Evolutionary conservation across 257 asterid genomes (phyloP).

Genomic region (Eustoma russellianum): DNA sequence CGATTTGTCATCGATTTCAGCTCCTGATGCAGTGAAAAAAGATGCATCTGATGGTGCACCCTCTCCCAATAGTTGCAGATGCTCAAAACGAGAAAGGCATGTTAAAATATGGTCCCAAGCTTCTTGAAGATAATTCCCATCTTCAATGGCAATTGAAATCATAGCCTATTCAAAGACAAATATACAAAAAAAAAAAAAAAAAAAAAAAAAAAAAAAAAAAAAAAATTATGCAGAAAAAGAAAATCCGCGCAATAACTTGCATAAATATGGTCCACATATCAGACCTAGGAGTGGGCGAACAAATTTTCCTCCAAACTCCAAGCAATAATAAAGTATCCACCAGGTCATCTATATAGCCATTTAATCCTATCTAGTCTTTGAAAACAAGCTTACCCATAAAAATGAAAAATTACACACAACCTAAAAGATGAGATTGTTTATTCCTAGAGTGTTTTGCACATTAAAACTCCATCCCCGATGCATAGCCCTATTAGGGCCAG

Average conservation of each 20-base stretch:
- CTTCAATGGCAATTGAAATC: slow-evolving; percentile 91
- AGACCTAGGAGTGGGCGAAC: background rate
- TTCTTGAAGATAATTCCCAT: slow-evolving; percentile 89
- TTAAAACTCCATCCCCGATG: too few relatives aligned
- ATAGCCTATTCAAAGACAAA: slow-evolving; percentile 55
- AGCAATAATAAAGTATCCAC: too few relatives aligned
- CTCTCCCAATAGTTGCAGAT: slow-evolving; percentile 94
- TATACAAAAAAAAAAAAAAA: too few relatives aligned
- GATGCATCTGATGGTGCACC: slow-evolving; percentile 98
- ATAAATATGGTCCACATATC: background rate
- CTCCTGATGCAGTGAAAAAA: slow-evolving; percentile 46
- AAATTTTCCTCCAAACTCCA: too few relatives aligned
- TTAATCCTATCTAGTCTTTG: too few relatives aligned
- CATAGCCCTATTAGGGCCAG: too few relatives aligned
- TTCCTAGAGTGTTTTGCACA: too few relatives aligned
- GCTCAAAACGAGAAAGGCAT: slow-evolving; percentile 97
- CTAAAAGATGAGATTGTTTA: too few relatives aligned
- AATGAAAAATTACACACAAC: too few relatives aligned
- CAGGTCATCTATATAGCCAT: too few relatives aligned
- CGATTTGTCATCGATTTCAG: slow-evolving; percentile 55
- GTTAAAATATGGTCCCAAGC: slow-evolving; percentile 98
- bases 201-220: too few relatives aligned
- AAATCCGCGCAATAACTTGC: background rate
- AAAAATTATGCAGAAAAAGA: background rate
- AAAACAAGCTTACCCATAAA: too few relatives aligned